These are phyloP conservation scores for Ogataea polymorpha DNA, from an alignment of 805 yeast genomes.

Conservation along the genomic window DNA sequence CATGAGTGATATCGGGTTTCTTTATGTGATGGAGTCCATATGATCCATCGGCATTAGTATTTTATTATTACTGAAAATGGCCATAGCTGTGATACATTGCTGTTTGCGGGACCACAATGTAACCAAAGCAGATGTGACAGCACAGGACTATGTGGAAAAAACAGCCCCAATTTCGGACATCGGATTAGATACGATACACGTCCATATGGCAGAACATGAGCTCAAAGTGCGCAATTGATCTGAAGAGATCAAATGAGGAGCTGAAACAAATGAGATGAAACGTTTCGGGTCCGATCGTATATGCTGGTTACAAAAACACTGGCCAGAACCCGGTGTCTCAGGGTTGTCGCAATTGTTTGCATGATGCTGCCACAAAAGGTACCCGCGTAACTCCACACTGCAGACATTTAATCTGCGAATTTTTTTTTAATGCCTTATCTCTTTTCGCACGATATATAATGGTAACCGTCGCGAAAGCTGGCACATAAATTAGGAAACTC, in stretches of 20 bases:
- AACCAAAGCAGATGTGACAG: constrained; percentile 3
- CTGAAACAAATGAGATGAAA: not conserved
- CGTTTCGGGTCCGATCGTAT: not conserved
- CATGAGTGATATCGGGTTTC: not conserved
- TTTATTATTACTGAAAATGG: not conserved
- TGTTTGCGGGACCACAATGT: constrained; percentile 1
- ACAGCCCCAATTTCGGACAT: too few species aligned
- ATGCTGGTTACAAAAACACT: not conserved
- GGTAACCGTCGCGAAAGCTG: not conserved
- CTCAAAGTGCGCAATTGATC: not conserved
- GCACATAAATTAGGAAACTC: constrained; percentile 1
- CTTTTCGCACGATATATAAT: constrained; percentile 1
- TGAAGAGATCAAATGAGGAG: not conserved
- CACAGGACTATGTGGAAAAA: not conserved
- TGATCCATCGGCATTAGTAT: not conserved
- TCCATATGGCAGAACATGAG: too few species aligned
- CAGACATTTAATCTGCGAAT: constrained; percentile 1
- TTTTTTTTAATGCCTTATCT: constrained; percentile 7
- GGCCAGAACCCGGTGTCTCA: not conserved
- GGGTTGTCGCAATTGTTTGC: not conserved
- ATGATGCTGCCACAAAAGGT: constrained; percentile 5
- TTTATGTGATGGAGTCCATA: not conserved
- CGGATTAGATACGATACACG: too few species aligned
- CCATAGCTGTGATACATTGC: not conserved
- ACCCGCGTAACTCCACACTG: constrained; percentile 7